These are phyloP conservation scores for Penicillium sclerotigenum DNA, from an alignment of 2,329 filamentous ascomycete species.

Conservation along the genomic window DNA sequence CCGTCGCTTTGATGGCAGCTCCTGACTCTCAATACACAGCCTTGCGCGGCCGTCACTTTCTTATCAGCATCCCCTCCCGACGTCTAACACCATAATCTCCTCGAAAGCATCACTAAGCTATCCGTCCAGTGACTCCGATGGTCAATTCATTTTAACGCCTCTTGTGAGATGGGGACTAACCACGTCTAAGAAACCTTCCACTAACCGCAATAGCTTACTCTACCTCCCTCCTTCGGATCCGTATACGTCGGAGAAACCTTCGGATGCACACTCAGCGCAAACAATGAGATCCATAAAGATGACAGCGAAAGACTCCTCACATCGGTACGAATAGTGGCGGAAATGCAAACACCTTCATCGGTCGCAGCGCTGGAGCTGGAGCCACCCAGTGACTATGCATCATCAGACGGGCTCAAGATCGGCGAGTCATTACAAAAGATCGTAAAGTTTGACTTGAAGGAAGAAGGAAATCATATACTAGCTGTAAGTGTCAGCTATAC, in stretches of 20 bases:
- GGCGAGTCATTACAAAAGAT: slow-evolving; percentile 75
- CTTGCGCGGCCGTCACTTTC: slow-evolving; percentile 66
- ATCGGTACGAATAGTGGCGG: slow-evolving; percentile 78
- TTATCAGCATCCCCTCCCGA: slow-evolving; percentile 45
- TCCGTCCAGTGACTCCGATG: slow-evolving; percentile 50
- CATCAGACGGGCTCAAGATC: slow-evolving; percentile 31
- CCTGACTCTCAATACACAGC: slow-evolving; percentile 45
- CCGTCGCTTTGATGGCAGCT: not conserved
- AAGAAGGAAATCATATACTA: slow-evolving; percentile 90
- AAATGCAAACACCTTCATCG: slow-evolving; percentile 89
- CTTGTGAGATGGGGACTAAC: slow-evolving; percentile 37
- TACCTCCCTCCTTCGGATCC: slow-evolving; percentile 87
- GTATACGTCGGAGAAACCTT: slow-evolving; percentile 96
- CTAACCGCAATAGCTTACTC: slow-evolving; percentile 57
- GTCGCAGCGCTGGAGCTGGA: slow-evolving; percentile 61
- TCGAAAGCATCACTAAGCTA: slow-evolving; percentile 72
- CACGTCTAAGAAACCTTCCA: not conserved
- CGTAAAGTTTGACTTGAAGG: slow-evolving; percentile 81
- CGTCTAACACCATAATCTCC: slow-evolving; percentile 50
- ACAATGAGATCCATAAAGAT: slow-evolving; percentile 66
- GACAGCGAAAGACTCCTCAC: slow-evolving; percentile 55
- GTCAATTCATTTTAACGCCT: slow-evolving; percentile 56
- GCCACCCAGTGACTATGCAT: slow-evolving; percentile 49
- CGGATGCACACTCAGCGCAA: slow-evolving; percentile 91
- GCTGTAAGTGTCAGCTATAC: slow-evolving; percentile 93